Percentiles rank a stretch among this genome's conserved stretches.
Evolutionary conservation across 2,329 filamentous ascomycete species (phyloP).

Genomic region (Beauveria sp.): DNA sequence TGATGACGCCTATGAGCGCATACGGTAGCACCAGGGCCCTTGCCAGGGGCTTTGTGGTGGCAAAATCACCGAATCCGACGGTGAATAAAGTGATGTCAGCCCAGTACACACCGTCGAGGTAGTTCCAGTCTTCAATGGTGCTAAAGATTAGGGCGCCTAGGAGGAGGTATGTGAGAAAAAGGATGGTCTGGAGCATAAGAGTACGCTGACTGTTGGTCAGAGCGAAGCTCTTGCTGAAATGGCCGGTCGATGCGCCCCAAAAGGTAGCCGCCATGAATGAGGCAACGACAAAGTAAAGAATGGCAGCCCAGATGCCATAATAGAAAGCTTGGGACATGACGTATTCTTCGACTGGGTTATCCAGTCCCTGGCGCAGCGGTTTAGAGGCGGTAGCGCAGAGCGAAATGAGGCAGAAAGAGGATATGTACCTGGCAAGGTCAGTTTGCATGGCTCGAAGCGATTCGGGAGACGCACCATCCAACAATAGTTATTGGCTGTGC

Average conservation of each 20-base stretch:
- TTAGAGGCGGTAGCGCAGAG: slow-evolving; percentile 60
- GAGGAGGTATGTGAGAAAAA: slow-evolving; percentile 74
- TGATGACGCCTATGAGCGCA: slow-evolving; percentile 74
- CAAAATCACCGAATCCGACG: slow-evolving; percentile 53
- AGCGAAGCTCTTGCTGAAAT: slow-evolving; percentile 72
- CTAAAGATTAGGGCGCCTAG: slow-evolving; percentile 71
- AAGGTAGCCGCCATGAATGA: slow-evolving; percentile 73
- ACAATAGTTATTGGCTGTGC: slow-evolving; percentile 78
- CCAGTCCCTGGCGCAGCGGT: slow-evolving; percentile 33
- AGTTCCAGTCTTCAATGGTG: slow-evolving; percentile 64
- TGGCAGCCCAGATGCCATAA: slow-evolving; percentile 73
- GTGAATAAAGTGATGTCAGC: slow-evolving; percentile 65
- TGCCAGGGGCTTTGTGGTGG: slow-evolving; percentile 43
- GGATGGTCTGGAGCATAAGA: slow-evolving; percentile 82
- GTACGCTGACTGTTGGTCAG: slow-evolving; percentile 77
- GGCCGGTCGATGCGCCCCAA: slow-evolving; percentile 59
- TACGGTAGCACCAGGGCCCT: slow-evolving; percentile 75
- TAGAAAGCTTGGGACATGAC: slow-evolving; percentile 76
- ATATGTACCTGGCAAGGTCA: slow-evolving; percentile 38
- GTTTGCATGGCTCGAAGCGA: slow-evolving; percentile 30
- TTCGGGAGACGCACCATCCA: slow-evolving; percentile 57
- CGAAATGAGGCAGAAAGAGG: slow-evolving; percentile 56
- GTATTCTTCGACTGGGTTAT: slow-evolving; percentile 38
- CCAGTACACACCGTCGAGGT: slow-evolving; percentile 73
- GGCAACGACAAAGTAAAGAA: slow-evolving; percentile 72